Percentiles rank a stretch among this genome's conserved stretches.
These are phyloP conservation scores for Diplocarpon rosae DNA, from an alignment of 2,329 filamentous ascomycete species.

Conservation along the genomic window DNA sequence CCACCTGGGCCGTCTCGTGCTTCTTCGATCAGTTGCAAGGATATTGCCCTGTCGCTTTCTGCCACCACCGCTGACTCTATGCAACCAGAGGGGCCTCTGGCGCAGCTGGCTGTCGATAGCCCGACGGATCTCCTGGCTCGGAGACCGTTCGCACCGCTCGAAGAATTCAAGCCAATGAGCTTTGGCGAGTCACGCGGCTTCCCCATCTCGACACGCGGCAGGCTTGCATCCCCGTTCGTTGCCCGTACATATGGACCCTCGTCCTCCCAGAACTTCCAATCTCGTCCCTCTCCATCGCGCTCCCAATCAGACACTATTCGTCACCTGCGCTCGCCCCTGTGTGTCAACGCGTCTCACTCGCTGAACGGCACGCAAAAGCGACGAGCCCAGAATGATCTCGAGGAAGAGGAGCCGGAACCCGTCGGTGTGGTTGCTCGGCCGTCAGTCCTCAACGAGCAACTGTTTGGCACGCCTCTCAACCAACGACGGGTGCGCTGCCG, in stretches of 20 bases:
- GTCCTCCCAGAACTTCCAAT: slow-evolving; percentile 32
- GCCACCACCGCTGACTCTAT: slow-evolving; percentile 54
- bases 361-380: slow-evolving; percentile 24
- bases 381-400: slow-evolving; percentile 21
- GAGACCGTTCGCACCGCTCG: slow-evolving; percentile 4
- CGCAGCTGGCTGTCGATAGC: slow-evolving; percentile 40
- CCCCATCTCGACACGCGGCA: slow-evolving; percentile 5
- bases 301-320: slow-evolving; percentile 11
- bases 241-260: slow-evolving; percentile 52
- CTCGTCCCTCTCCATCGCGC: slow-evolving; percentile 10
- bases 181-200: slow-evolving; percentile 7
- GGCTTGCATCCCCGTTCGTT: slow-evolving; percentile 32
- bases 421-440: slow-evolving; percentile 20
- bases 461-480: slow-evolving; percentile 22
- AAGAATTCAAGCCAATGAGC: slow-evolving; percentile 9
- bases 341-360: slow-evolving; percentile 19
- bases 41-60: slow-evolving; percentile 52
- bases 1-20: slow-evolving; percentile 28
- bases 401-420: slow-evolving; percentile 22
- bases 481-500: slow-evolving; percentile 25
- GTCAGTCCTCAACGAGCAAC: slow-evolving; percentile 24
- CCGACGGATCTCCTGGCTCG: slow-evolving; percentile 1
- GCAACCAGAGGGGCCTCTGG: slow-evolving; percentile 50
- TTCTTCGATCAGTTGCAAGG: slow-evolving; percentile 42
- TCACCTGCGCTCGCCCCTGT: slow-evolving; percentile 23